phyloP scores from a whole-genome alignment of 2,329 filamentous ascomycete species.

The Cytospora piceae region DNA sequence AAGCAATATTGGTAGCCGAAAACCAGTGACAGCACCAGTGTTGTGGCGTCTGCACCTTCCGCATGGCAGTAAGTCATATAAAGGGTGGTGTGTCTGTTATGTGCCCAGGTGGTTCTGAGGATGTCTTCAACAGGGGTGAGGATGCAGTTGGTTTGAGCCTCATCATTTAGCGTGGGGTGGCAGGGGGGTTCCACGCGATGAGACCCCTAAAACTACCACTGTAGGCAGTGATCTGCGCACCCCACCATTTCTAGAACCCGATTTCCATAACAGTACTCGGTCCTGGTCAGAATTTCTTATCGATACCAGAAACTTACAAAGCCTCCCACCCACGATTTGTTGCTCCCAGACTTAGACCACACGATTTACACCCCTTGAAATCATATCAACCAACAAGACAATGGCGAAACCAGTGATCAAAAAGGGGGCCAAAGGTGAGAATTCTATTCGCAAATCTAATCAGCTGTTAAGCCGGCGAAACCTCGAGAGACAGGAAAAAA shows the following conservation, averaged over 20 bases:
- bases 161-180: not conserved
- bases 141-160: constrained; percentile 11
- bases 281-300: constrained; percentile 24
- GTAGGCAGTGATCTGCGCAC: not conserved
- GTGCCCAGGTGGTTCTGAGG: not conserved
- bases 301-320: constrained; percentile 23
- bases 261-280: not conserved
- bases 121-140: not conserved
- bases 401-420: constrained; percentile 26
- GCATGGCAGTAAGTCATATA: not conserved
- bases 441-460: not conserved
- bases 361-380: not conserved
- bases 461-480: not conserved
- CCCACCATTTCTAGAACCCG: not conserved
- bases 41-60: not conserved
- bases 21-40: not conserved
- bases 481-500: not conserved
- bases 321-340: not conserved
- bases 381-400: not conserved
- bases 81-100: not conserved
- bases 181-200: not conserved
- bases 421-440: constrained; percentile 26
- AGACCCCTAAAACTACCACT: not conserved
- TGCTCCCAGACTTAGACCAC: not conserved
- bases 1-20: not conserved